Evolutionary conservation across 768 basidiomycete species (phyloP).

Genomic region (Leccinellum albellum): DNA sequence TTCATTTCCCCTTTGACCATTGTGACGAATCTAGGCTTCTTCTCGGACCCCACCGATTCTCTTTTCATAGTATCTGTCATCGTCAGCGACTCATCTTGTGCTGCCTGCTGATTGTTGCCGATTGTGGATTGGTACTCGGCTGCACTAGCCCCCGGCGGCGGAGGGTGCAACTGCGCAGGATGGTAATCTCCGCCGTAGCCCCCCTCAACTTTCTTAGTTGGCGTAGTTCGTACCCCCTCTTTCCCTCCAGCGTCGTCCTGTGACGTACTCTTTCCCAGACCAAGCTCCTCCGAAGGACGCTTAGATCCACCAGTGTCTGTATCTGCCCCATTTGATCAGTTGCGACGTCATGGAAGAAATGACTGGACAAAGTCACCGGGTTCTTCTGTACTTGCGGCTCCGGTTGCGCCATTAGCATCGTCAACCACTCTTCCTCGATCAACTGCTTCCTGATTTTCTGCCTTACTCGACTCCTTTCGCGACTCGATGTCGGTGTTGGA

Average conservation of each 20-base stretch:
- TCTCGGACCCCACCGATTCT: constrained; percentile 7
- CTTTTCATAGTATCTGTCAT: neutral
- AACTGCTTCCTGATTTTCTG: neutral
- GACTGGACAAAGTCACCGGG: constrained; percentile 5
- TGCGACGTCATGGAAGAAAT: neutral
- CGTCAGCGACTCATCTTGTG: neutral
- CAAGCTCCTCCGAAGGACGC: neutral
- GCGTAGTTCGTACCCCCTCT: neutral
- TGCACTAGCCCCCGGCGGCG: constrained; percentile 16
- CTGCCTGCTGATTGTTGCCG: neutral
- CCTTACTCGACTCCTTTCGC: neutral
- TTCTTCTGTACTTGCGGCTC: neutral
- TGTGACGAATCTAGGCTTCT: constrained; percentile 26
- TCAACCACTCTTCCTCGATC: neutral
- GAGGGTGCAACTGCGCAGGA: constrained; percentile 29
- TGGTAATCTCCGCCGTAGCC: constrained; percentile 24
- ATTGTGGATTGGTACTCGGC: constrained; percentile 7
- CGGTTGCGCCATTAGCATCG: neutral
- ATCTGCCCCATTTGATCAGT: constrained; percentile 1
- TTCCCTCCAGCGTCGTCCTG: neutral
- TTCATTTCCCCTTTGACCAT: constrained; percentile 34
- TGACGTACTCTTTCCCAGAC: neutral
- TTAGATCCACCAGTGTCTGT: neutral
- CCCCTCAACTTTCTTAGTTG: neutral
- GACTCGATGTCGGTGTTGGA: neutral